Conservation (phyloP, 176 grass and related monocot species). For the Oryza longistaminata region DNA sequence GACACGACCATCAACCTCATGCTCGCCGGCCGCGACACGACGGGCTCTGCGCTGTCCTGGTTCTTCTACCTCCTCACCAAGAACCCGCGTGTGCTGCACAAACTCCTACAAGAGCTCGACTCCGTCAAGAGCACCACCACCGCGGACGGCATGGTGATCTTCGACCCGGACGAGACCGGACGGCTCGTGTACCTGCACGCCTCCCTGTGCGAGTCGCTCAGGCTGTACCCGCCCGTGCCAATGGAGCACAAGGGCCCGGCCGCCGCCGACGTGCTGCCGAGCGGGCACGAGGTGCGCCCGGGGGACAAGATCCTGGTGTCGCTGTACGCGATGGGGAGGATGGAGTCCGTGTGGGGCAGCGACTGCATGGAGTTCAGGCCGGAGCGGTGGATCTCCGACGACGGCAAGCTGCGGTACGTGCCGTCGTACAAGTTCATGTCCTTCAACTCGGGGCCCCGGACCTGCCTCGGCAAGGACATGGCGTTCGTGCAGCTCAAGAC, state of each 20-base stretch:
- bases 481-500: constrained; percentile 57
- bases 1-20: constrained; percentile 80
- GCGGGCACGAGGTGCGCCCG: constrained; percentile 42
- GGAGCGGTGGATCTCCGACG: constrained; percentile 44
- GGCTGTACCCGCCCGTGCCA: constrained; percentile 71
- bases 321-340: constrained; percentile 59
- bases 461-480: constrained; percentile 58
- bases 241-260: constrained; percentile 57
- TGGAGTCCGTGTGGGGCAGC: constrained; percentile 56
- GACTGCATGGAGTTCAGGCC: constrained; percentile 63
- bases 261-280: constrained; percentile 53
- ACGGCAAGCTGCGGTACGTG: constrained; percentile 43
- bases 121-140: not conserved
- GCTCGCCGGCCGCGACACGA: constrained; percentile 83
- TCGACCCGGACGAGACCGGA: constrained; percentile 53
- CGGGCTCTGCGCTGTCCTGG: constrained; percentile 72
- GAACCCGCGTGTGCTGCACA: constrained; percentile 37
- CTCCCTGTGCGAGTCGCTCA: constrained; percentile 62
- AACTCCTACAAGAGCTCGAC: constrained; percentile 56
- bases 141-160: constrained; percentile 29
- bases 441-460: constrained; percentile 58
- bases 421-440: constrained; percentile 57
- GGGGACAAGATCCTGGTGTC: constrained; percentile 51
- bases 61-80: constrained; percentile 67
- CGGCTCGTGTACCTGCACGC: constrained; percentile 59